Evolutionary conservation across 306 rosid genomes (phyloP), one percentile per base, ranked within the genome.

Genomic region (Vigna angularis): DNA sequence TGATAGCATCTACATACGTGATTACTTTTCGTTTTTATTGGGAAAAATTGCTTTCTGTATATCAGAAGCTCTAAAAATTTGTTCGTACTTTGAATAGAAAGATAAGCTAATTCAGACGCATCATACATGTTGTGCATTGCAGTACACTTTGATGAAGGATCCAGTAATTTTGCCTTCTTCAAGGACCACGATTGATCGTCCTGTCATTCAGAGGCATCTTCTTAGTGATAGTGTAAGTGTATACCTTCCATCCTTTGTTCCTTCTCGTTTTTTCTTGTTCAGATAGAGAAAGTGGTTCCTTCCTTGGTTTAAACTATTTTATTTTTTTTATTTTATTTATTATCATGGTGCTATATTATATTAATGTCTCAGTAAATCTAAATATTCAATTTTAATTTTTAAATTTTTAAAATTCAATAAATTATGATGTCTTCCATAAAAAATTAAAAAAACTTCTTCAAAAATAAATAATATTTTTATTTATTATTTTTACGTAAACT

Each of bases 141-240:
- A 96, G 99, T 96, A 93, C 85, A 96, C 99, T 78, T 83, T 96
- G 79, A 96, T 96, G 98, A 96, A 91, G 85, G 99, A 96, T 86
- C 99, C 99, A 32, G 99, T 96, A 74, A 93, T 91, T 86, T 89
- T 96, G 82, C 99, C 98, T 70, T 96, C 99, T 76, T 96, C 99
- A 73, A 89, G 93, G 86, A 96, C 83, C 78, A 93, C 91, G 0
- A 87, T 96, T 38, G 99, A 96, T 84, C 91, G 98, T 44, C 94
- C 91, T 2, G 96, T 96, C 86, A 96, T 96, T 75, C 99, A 93
- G 77, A 89, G 99, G 84, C 99, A 96, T 88, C 98, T 96, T 87
- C 99, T 96, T 58, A 96, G 99, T 81, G 98, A 93, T 77, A 86
- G 55, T 48, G 99, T 93, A 90, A 83, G 50, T 36, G 94, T 90